phyloP scores from a whole-genome alignment of 225 moss, liverwort and hornwort species.

The Rhytidiadelphus loreus region DNA sequence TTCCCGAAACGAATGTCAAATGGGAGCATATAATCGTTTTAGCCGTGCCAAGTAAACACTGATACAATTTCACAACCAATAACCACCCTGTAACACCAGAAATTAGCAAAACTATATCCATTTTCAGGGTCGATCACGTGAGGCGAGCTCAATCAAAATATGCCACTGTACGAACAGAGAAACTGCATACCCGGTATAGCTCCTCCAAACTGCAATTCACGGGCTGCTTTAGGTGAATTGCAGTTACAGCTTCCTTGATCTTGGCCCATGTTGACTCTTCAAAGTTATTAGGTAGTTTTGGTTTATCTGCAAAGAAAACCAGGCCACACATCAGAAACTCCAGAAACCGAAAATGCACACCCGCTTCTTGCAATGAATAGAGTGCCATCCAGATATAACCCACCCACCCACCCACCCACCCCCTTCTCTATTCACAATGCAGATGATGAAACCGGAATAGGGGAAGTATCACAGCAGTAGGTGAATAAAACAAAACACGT shows the following conservation, averaged over 20 bases:
- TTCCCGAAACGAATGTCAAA: not conserved
- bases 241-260: slow-evolving; percentile 89
- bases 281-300: slow-evolving; percentile 86
- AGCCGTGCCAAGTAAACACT: not conserved
- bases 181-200: slow-evolving; percentile 66
- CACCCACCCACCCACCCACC: too few relatives aligned
- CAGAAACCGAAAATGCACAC: not conserved
- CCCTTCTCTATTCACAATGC: not conserved
- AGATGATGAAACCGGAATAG: not conserved
- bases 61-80: not conserved
- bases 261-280: slow-evolving; percentile 96
- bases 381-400: too few relatives aligned
- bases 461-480: not conserved
- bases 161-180: not conserved
- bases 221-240: slow-evolving; percentile 94
- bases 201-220: slow-evolving; percentile 97
- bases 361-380: not conserved
- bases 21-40: not conserved
- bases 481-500: not conserved
- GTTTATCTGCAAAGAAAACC: slow-evolving; percentile 68
- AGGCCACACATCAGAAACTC: not conserved
- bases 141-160: not conserved
- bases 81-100: not conserved
- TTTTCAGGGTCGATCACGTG: not conserved
- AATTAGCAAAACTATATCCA: not conserved